A percentile compares a stretch with the other conserved stretches of the same genome.
Evolutionary conservation across 2,329 filamentous ascomycete genomes (phyloP).

Genomic region (Rhynchosporium secalis): DNA sequence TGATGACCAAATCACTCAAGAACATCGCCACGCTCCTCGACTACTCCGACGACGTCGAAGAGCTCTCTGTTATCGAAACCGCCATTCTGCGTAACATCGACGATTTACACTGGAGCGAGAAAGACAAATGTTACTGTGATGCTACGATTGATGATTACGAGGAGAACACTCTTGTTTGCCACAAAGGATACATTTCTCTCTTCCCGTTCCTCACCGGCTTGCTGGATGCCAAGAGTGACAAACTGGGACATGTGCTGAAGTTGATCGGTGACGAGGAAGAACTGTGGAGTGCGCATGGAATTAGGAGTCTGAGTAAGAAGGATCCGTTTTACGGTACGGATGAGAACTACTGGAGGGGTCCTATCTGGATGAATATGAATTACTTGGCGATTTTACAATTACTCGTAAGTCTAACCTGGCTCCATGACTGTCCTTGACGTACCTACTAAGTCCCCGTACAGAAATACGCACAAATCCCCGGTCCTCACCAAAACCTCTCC

Average conservation of each 20-base stretch:
- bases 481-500: constrained; percentile 69
- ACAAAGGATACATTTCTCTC: constrained; percentile 93
- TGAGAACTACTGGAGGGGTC: constrained; percentile 97
- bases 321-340: constrained; percentile 82
- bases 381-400: constrained; percentile 82
- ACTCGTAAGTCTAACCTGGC: constrained; percentile 56
- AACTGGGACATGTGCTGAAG: constrained; percentile 72
- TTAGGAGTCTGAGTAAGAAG: constrained; percentile 83
- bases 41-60: constrained; percentile 71
- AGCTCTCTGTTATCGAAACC: constrained; percentile 69
- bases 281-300: constrained; percentile 87
- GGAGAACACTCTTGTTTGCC: constrained; percentile 85
- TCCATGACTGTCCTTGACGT: background rate
- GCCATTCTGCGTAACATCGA: constrained; percentile 85
- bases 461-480: constrained; percentile 59
- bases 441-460: constrained; percentile 48
- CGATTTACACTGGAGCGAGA: constrained; percentile 88
- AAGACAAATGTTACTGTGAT: constrained; percentile 84
- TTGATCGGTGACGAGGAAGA: constrained; percentile 79
- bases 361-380: constrained; percentile 96
- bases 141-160: constrained; percentile 95
- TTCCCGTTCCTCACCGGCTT: constrained; percentile 90
- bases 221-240: constrained; percentile 69
- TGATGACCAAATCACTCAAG: constrained; percentile 85
- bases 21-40: constrained; percentile 77